Evolutionary conservation across 768 basidiomycete genomes (phyloP).

Genomic region (Saitozyma podzolica): DNA sequence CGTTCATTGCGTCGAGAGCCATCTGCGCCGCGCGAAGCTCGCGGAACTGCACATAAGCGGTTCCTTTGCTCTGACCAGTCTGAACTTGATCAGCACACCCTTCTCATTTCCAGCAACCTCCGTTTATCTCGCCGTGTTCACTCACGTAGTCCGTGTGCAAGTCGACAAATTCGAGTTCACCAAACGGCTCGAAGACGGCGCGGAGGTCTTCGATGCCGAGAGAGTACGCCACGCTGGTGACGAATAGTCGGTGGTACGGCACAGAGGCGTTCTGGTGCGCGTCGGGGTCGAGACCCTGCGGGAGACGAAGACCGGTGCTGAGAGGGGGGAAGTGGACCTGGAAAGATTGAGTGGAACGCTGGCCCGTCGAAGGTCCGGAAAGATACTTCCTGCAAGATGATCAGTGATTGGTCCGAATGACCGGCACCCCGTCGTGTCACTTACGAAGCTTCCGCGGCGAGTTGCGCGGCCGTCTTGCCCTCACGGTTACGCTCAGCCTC

Average conservation of each 20-base stretch:
- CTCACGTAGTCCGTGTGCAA: slow-evolving; percentile 58
- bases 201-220: slow-evolving; percentile 95
- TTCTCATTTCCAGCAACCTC: neutral
- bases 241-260: slow-evolving; percentile 72
- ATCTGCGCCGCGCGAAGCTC: slow-evolving; percentile 90
- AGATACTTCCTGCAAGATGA: neutral
- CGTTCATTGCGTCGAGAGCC: slow-evolving; percentile 98
- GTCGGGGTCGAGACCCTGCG: slow-evolving; percentile 74
- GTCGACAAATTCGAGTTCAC: slow-evolving; percentile 97
- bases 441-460: slow-evolving; percentile 16
- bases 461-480: slow-evolving; percentile 16
- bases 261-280: slow-evolving; percentile 43
- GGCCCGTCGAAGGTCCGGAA: neutral
- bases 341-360: neutral
- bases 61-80: slow-evolving; percentile 95
- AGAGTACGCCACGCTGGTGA: slow-evolving; percentile 95
- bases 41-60: slow-evolving; percentile 97
- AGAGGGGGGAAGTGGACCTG: slow-evolving; percentile 42
- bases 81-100: slow-evolving; percentile 5
- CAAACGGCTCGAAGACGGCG: slow-evolving; percentile 99
- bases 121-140: neutral
- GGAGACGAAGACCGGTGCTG: slow-evolving; percentile 35
- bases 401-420: neutral
- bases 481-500: slow-evolving; percentile 71
- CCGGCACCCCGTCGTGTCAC: neutral